phyloP scores from a whole-genome alignment of 2,329 filamentous ascomycete genomes.

The Penicillium sclerotiorum region DNA sequence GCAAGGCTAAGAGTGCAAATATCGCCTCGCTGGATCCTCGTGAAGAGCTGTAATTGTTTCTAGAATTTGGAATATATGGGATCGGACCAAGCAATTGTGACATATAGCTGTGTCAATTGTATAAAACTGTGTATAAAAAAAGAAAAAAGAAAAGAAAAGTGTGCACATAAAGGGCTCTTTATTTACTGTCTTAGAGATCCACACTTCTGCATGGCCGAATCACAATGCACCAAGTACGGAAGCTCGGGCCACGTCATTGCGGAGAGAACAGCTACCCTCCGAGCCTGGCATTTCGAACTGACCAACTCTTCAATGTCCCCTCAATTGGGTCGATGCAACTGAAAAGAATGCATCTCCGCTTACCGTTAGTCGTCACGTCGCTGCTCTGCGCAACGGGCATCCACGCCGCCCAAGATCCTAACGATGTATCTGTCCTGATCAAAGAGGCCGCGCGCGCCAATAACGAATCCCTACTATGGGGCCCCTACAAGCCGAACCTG shows the following conservation, averaged over 20 bases:
- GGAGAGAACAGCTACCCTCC: slow-evolving; percentile 28
- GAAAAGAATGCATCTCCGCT: slow-evolving; percentile 37
- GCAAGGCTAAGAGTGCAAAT: slow-evolving; percentile 67
- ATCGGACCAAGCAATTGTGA: too few relatives aligned
- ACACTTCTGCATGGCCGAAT: not conserved
- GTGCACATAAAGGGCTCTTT: too few relatives aligned
- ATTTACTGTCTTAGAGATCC: too few relatives aligned
- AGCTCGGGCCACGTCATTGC: slow-evolving; percentile 40
- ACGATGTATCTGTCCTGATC: slow-evolving; percentile 39
- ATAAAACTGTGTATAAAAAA: not conserved
- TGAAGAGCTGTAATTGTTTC: slow-evolving; percentile 48
- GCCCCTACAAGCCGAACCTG: slow-evolving; percentile 88
- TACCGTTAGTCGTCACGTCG: slow-evolving; percentile 29
- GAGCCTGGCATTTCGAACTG: slow-evolving; percentile 12
- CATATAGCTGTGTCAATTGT: too few relatives aligned
- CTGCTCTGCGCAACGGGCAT: slow-evolving; percentile 33
- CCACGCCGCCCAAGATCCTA: slow-evolving; percentile 28
- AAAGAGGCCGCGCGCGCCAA: slow-evolving; percentile 51
- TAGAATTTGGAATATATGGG: too few relatives aligned
- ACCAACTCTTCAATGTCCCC: slow-evolving; percentile 18
- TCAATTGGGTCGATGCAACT: slow-evolving; percentile 22
- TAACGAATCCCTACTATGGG: slow-evolving; percentile 92
- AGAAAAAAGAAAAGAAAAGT: not conserved
- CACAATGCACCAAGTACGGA: slow-evolving; percentile 2
- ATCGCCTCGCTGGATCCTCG: slow-evolving; percentile 69